These are phyloP conservation scores for Ostreobium quekettii DNA, from an alignment of 139 green algal genomes.

Conservation along the genomic window DNA sequence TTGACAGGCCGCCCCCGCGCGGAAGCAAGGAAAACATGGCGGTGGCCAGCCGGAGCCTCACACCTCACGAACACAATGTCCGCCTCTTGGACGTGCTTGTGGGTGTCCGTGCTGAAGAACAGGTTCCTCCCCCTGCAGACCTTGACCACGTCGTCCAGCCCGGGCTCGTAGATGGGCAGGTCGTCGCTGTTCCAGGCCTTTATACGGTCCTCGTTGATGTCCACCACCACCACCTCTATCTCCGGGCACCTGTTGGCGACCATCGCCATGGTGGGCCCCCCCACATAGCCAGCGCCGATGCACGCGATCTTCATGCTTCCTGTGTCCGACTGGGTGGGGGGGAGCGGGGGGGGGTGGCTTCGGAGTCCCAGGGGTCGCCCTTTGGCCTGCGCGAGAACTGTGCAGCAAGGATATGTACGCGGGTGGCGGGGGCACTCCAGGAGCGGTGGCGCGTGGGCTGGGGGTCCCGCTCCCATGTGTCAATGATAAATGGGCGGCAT, in stretches of 20 bases:
- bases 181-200: constrained; percentile 93
- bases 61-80: constrained; percentile 96
- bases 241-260: constrained; percentile 93
- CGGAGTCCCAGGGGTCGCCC: no score
- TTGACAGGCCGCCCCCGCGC: no score
- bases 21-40: no score
- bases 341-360: no score
- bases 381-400: no score
- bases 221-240: constrained; percentile 88
- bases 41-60: neutral
- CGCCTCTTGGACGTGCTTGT: constrained; percentile 85
- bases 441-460: no score
- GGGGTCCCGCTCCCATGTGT: no score
- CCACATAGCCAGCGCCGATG: constrained; percentile 80
- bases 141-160: constrained; percentile 87
- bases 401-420: no score
- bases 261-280: constrained; percentile 85
- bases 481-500: no score
- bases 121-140: constrained; percentile 77
- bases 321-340: no score
- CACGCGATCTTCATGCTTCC: constrained; percentile 71
- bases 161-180: constrained; percentile 98
- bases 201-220: constrained; percentile 84
- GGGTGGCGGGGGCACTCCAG: no score
- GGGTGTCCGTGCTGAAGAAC: constrained; percentile 93